Percentiles rank a stretch among this genome's conserved stretches.
Conservation (phyloP, 2,329 filamentous ascomycete species). For the Colletotrichum filicis region DNA sequence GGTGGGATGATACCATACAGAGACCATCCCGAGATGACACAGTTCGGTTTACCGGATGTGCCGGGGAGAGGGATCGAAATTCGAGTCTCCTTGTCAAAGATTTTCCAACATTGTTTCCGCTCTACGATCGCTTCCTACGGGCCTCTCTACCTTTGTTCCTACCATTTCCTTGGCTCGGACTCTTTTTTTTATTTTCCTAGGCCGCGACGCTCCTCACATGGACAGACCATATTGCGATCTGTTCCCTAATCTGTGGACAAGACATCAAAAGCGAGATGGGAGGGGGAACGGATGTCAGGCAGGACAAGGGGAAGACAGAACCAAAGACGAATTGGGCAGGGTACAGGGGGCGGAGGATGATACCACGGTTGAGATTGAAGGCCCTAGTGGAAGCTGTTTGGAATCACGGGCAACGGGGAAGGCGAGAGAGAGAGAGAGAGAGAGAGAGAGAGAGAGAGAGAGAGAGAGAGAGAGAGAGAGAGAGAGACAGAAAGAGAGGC, state of each 20-base stretch:
- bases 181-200: neutral
- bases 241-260: conserved; percentile 8
- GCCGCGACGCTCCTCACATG: neutral
- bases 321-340: neutral
- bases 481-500: conserved; percentile 1
- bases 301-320: conserved; percentile 2
- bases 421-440: neutral
- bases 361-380: conserved; percentile 28
- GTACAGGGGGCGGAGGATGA: conserved; percentile 29
- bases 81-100: conserved; percentile 14
- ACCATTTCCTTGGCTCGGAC: neutral
- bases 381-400: neutral
- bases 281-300: neutral
- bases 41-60: conserved; percentile 3
- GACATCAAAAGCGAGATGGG: conserved; percentile 13
- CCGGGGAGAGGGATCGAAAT: neutral
- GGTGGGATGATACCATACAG: conserved; percentile 33
- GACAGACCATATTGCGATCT: neutral
- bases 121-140: conserved; percentile 28
- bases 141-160: neutral
- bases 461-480: neutral
- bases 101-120: conserved; percentile 6
- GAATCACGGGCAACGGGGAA: neutral
- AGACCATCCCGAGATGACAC: conserved; percentile 17
- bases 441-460: no score